Base-by-base conservation (phyloP, 202 grass and related monocot species). In the Carex arenaria region DNA sequence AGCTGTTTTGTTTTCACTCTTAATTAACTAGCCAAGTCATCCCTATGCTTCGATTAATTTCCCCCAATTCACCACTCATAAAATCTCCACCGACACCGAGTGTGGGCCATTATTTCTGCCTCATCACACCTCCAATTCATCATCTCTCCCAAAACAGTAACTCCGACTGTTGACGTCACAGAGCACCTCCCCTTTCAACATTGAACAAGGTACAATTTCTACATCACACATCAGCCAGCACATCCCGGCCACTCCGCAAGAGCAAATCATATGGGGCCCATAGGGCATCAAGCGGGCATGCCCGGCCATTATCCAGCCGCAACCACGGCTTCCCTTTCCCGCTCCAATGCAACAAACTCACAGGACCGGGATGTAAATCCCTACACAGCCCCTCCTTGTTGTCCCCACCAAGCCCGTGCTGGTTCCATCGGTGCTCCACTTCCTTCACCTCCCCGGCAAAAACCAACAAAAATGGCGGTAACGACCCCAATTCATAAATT, bases 261-360 rank as follows among this genome's bases (percentile, higher is more conserved):
- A 91, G 92, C 22, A 98, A 85, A 84, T 95, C 95, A 69, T 98
- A 98, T 3, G 95, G 95, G 4, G 90, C 84, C 95, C 92, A 98
- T 6, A 98, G 88, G 28, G 84, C 85, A 65, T 98, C 95, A 45
- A 98, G 86, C 71, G 92, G 90, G 80, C 95, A 95, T 4, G 86
- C 84, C 17, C 90, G 77, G 67, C 90, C 87, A 19, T 89, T 90
- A 84, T 98, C 92, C 6, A 98, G 90, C n/a, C 95, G 82, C 14
- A 95, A 79, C 92, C 95, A 98, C 3, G 95, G 95, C 84, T 98
- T 98, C 56, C 95, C 95, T 62, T 98, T 95, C 10, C 95, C 92
- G 78, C 92, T 98, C 95, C 92, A 98, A 88, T 98, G 95, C 74
- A 98, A 87, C 40, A 98, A 80, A 82, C 95, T 98, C 71, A 98